A percentile compares a stretch with the other conserved stretches of the same genome.
Conservation (phyloP, 306 rosid species). For the Oxytropis ochrocephala region DNA sequence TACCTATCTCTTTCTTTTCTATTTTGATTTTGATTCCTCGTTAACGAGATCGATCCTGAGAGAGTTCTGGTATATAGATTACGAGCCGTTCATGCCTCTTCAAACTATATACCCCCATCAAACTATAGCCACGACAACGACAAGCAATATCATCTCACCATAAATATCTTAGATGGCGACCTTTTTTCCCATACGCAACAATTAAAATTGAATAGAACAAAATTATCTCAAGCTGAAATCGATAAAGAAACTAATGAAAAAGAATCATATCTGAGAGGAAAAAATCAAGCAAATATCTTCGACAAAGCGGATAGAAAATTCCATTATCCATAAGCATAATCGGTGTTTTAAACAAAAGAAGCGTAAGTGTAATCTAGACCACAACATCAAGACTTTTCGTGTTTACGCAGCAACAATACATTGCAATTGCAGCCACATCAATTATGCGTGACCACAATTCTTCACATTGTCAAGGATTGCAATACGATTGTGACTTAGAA, state of each 20-base stretch:
- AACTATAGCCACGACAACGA: slow-evolving; percentile 11
- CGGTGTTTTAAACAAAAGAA: too few relatives aligned
- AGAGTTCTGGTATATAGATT: slow-evolving; percentile 20
- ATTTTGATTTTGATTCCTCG: slow-evolving; percentile 8
- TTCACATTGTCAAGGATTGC: too few relatives aligned
- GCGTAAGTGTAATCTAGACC: too few relatives aligned
- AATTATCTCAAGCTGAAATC: slow-evolving; percentile 20
- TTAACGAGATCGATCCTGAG: neutral
- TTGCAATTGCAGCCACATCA: too few relatives aligned
- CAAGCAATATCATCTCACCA: slow-evolving; percentile 2
- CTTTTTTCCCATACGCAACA: slow-evolving; percentile 21
- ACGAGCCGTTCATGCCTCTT: slow-evolving; percentile 36
- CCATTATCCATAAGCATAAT: too few relatives aligned
- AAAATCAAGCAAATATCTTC: neutral
- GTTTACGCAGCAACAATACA: too few relatives aligned
- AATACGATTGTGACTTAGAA: too few relatives aligned
- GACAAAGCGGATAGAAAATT: neutral
- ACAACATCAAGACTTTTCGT: too few relatives aligned
- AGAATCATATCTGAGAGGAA: neutral
- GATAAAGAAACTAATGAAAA: neutral
- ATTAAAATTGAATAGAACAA: neutral
- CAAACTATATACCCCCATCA: slow-evolving; percentile 24
- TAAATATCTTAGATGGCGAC: slow-evolving; percentile 7
- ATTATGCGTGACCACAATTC: too few relatives aligned
- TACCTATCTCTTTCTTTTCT: neutral